Evolutionary conservation across 2,329 filamentous ascomycete species (phyloP).

Genomic region (Diaporthe aspalathi): DNA sequence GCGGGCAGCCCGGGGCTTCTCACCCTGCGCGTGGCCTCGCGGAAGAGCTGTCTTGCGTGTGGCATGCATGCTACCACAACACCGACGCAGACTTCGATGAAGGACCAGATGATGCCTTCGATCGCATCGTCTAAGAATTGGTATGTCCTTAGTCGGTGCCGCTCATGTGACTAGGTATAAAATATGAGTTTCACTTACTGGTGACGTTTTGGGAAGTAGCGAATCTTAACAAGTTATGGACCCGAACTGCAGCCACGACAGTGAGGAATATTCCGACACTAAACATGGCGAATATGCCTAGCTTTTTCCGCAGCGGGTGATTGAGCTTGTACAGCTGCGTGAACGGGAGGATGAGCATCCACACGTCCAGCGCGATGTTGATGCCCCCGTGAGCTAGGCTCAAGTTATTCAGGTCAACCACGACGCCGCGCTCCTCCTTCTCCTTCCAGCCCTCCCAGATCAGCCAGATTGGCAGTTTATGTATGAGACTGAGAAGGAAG

Average conservation of each 20-base stretch:
- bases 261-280: constrained; percentile 13
- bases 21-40: neutral
- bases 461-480: constrained; percentile 9
- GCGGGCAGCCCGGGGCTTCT: neutral
- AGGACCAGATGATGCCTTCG: neutral
- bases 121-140: neutral
- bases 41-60: constrained; percentile 15
- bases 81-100: constrained; percentile 6
- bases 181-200: neutral
- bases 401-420: neutral
- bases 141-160: neutral
- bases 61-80: constrained; percentile 14
- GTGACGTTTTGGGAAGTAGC: neutral
- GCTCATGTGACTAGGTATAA: neutral
- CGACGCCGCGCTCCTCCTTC: constrained; percentile 3
- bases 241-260: neutral
- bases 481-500: neutral
- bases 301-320: constrained; percentile 9
- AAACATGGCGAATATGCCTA: constrained; percentile 5
- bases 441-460: constrained; percentile 24
- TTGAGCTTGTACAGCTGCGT: constrained; percentile 16
- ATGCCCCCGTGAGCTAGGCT: neutral
- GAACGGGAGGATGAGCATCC: constrained; percentile 19
- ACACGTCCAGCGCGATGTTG: neutral
- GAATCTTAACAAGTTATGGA: neutral